Base-by-base conservation (phyloP, 805 yeast genomes). In the Candida michaelii region DNA sequence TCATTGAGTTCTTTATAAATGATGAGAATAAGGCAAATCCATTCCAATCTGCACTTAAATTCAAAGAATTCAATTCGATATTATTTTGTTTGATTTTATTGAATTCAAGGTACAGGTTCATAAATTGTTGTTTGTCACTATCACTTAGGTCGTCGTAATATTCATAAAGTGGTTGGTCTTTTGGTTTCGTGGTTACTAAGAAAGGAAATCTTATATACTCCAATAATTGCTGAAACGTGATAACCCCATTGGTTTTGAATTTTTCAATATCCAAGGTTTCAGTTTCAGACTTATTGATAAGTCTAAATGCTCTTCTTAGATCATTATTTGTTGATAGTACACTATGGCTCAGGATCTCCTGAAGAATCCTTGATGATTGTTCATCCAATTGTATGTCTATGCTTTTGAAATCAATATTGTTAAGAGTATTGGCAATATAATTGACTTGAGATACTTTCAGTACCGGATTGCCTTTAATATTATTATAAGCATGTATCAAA, bases 31-130 rank as follows among this genome's bases (percentile, higher is more conserved):
- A 5, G 4, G 17, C 36, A 33, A 33, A 33, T 3, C 12, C 36
- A 18, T 17, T 18, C 36, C 36, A 16, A 27, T 29, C 24, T 2
- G 45, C 8, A 3, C 27, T 32, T 19, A 56, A 29, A 5, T 43
- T 30, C 17, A 39, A 45, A 13, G 55, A 52, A 27, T 55, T 44
- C 1, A 46, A 41, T 43, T 69, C 74, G 2, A 68, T 48, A 13
- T 53, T 42, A n/a, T 53, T 42, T 41, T 69, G 70, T 40, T 59
- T 62, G 11, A 32, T 16, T 21, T 36, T 40, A 45, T 59, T 59
- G 50, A 53, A 60, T 3, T 36, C 38, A 12, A 48, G 43, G 44
- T 66, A 67, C 7, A 54, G 46, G 1, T 44, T 24, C 53, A 62
- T 45, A 40, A 68, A 68, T 4, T 36, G 27, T 4, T 24, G 8